Conservation (phyloP, 2,329 filamentous ascomycete genomes). For the Colletotrichum theobromicola region DNA sequence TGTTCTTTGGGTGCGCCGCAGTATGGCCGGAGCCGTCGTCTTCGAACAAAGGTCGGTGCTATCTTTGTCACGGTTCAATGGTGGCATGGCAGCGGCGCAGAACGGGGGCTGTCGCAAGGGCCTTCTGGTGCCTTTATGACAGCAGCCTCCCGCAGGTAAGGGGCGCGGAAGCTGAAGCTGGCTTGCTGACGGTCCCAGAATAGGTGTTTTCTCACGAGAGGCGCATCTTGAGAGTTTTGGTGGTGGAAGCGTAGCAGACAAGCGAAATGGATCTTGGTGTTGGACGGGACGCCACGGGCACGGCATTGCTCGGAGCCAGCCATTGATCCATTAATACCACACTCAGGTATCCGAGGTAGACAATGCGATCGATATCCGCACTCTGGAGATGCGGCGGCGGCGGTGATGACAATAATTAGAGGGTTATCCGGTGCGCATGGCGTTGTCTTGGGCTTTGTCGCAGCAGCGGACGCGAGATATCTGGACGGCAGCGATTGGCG, state of each 20-base stretch:
- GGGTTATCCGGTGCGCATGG: background rate
- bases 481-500: background rate
- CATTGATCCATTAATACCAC: background rate
- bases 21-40: conserved; percentile 7
- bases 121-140: background rate
- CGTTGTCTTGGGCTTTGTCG: background rate
- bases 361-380: background rate
- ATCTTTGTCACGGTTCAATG: background rate
- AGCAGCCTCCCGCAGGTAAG: background rate
- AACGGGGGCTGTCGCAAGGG: background rate
- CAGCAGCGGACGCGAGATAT: background rate
- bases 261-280: background rate
- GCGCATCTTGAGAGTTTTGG: background rate
- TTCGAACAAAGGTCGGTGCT: background rate
- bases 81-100: background rate
- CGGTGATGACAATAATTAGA: background rate
- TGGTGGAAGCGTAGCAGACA: background rate
- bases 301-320: background rate
- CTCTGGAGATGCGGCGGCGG: background rate
- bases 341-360: background rate
- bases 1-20: background rate
- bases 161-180: background rate
- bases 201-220: background rate
- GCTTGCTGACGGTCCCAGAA: conserved; percentile 1
- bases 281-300: background rate